phyloP scores from a whole-genome alignment of 108 stramenopile species.

The Cyclotella cryptica region DNA sequence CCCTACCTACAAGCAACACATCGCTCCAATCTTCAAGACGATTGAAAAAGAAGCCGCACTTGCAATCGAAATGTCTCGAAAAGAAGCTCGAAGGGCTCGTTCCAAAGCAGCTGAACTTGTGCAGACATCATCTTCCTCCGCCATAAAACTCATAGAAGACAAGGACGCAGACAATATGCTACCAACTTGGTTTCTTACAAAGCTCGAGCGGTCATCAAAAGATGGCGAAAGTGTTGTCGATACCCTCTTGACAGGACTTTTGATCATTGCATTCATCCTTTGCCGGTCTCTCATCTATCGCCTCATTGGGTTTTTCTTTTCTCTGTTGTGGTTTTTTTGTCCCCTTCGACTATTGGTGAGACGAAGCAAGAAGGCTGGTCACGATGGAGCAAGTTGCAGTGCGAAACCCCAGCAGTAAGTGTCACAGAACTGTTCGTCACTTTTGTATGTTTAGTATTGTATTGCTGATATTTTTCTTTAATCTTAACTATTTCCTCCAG shows the following conservation, averaged over 20 bases:
- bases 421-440: neutral
- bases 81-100: constrained; percentile 37
- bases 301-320: constrained; percentile 30
- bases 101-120: constrained; percentile 23
- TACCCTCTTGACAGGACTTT: constrained; percentile 18
- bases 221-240: constrained; percentile 39
- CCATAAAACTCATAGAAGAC: constrained; percentile 33
- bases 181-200: constrained; percentile 25
- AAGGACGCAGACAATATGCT: constrained; percentile 27
- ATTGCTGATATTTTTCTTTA: neutral
- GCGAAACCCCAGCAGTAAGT: constrained; percentile 1
- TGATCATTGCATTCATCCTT: constrained; percentile 39
- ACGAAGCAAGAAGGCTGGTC: constrained; percentile 13
- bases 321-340: constrained; percentile 53
- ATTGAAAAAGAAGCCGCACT: constrained; percentile 34
- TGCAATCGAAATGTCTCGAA: constrained; percentile 25
- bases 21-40: constrained; percentile 38
- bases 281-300: constrained; percentile 29
- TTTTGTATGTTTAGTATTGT: neutral
- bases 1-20: constrained; percentile 42
- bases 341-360: constrained; percentile 45
- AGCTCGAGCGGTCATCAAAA: constrained; percentile 18
- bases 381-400: neutral
- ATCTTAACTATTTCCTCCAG: neutral
- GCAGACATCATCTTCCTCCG: constrained; percentile 18